Evolutionary conservation across 2,329 filamentous ascomycete genomes (phyloP).

Genomic region (Aureobasidium mangrovei): DNA sequence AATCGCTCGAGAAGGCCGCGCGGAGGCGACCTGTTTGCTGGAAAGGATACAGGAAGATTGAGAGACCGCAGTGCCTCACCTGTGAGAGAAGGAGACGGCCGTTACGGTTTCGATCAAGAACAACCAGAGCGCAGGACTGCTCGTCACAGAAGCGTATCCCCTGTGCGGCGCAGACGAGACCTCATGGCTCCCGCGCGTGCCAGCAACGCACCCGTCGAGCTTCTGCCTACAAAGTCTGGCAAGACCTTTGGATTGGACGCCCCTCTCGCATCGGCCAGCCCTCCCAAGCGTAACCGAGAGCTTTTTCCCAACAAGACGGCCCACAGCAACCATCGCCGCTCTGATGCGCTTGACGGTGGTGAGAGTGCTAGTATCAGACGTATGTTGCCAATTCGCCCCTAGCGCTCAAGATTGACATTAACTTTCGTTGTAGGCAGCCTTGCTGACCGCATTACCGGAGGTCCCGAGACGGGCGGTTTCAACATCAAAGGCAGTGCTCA

Average conservation of each 20-base stretch:
- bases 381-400: background rate
- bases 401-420: background rate
- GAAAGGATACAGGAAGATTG: constrained; percentile 34
- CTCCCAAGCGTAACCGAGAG: constrained; percentile 29
- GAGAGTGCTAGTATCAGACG: constrained; percentile 17
- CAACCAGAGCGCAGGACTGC: constrained; percentile 37
- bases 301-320: constrained; percentile 29
- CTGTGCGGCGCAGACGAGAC: constrained; percentile 19
- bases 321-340: constrained; percentile 35
- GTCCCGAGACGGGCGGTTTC: constrained; percentile 22
- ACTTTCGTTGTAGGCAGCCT: constrained; percentile 12
- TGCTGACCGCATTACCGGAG: constrained; percentile 17
- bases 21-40: constrained; percentile 26
- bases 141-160: constrained; percentile 36
- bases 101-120: constrained; percentile 41
- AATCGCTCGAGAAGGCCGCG: constrained; percentile 1
- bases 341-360: constrained; percentile 32
- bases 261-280: constrained; percentile 11
- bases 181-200: constrained; percentile 14
- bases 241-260: constrained; percentile 12
- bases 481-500: constrained; percentile 26
- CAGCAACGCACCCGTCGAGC: constrained; percentile 16
- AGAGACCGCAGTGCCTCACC: constrained; percentile 55
- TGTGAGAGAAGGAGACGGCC: constrained; percentile 38
- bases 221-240: constrained; percentile 5